These are phyloP conservation scores for Dactylellina cionopaga DNA, from an alignment of 2,329 filamentous ascomycete species.

Conservation along the genomic window DNA sequence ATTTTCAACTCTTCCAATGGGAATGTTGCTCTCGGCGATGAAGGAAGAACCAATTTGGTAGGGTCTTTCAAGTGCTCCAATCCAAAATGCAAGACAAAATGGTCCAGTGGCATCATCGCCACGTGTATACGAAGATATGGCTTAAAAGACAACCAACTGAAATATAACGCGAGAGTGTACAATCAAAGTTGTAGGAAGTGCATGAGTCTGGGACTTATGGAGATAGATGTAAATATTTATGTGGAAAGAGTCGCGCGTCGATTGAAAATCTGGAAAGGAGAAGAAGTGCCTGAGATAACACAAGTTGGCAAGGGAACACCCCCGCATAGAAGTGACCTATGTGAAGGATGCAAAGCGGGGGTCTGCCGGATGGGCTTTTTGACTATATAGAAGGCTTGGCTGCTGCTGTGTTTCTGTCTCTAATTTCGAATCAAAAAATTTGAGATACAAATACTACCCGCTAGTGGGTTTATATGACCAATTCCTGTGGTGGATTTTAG, in stretches of 20 bases:
- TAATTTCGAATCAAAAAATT: too few species aligned
- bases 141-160: not conserved
- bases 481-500: too few species aligned
- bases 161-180: conserved; percentile 16
- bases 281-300: not conserved
- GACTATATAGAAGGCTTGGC: too few species aligned
- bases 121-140: conserved; percentile 2
- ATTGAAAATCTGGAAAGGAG: conserved; percentile 28
- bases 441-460: too few species aligned
- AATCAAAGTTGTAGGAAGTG: conserved; percentile 18
- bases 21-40: not conserved
- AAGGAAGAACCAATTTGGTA: not conserved
- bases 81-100: not conserved
- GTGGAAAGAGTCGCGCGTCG: conserved; percentile 24
- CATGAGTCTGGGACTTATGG: not conserved
- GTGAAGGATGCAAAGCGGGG: conserved; percentile 26
- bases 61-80: conserved; percentile 22
- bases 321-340: not conserved
- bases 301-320: not conserved
- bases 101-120: conserved; percentile 8
- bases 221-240: not conserved
- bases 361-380: not conserved
- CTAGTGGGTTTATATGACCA: too few species aligned
- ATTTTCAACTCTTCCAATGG: not conserved
- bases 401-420: too few species aligned